Evolutionary conservation across 345 rosid species (phyloP), one percentile per base, ranked within the genome.

Genomic region (Cardamine chenopodiifolia): DNA sequence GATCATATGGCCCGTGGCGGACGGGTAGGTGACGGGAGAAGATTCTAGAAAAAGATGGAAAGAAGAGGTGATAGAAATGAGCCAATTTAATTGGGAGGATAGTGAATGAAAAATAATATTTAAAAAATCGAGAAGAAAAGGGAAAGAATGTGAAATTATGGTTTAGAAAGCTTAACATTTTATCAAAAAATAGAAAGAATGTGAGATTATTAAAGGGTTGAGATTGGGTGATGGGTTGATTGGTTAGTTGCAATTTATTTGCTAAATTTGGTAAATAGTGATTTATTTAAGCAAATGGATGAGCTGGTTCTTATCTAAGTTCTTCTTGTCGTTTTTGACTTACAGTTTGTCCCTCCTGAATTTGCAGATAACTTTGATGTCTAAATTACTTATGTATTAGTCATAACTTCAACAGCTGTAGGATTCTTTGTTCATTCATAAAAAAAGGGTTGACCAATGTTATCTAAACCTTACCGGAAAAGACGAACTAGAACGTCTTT

Each of bases 281-380:
- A 47, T 65, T 70, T 64, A 54, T 64, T 63, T 70, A 64, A 72
- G 42, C 47, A 77, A 63, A 70, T 56, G 3, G 59, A 44, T 70
- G 79, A 62, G 71, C 70, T 76, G 49, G 70, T 69, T 76, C 40
- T 47, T 25, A 70, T 64, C 67, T 63, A 48, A 55, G 62, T 70
- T 63, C 19, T 63, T 55, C 52, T 55, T 62, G 75, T 69, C 74
- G 11, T 76, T 34, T 37, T 69, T 62, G 70, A 69, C 74, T 50
- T 20, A 6, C 42, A 44, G 75, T 62, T 62, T 39, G n/a, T 47
- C 29, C 17, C 31, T 25, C 26, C 1, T 25, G 26, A 25, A 25
- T 25, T 25, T 25, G 26, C 26, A 25, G 26, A 1, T 32, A 18
- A 18, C 44, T 31, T 58, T n/a, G n/a, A n/a, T n/a, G n/a, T n/a